phyloP scores from a whole-genome alignment of 495 filamentous ascomycete genomes.

The Amphirosellinia nigrospora region DNA sequence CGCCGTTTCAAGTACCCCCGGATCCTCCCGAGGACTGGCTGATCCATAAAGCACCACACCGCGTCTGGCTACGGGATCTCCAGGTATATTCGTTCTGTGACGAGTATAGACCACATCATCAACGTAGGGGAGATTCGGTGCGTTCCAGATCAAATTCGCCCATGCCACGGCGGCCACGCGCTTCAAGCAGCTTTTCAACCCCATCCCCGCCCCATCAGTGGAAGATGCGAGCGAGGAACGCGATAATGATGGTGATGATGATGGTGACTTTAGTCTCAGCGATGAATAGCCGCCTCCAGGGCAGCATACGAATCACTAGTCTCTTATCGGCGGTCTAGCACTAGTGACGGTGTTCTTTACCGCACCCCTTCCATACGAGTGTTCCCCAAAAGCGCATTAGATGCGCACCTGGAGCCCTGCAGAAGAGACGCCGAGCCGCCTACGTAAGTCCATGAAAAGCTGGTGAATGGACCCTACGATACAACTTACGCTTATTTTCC shows the following conservation, averaged over 20 bases:
- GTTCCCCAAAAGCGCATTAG: too few species aligned
- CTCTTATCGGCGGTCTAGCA: neutral
- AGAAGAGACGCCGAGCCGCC: too few species aligned
- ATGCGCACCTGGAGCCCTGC: too few species aligned
- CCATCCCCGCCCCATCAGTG: slow-evolving; percentile 2
- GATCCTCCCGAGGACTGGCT: slow-evolving; percentile 65
- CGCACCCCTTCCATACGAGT: neutral
- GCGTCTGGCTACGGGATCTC: slow-evolving; percentile 66
- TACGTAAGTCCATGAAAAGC: neutral
- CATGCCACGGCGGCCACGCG: slow-evolving; percentile 22
- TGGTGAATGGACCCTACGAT: neutral
- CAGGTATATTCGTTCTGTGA: slow-evolving; percentile 67
- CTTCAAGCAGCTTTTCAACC: slow-evolving; percentile 25
- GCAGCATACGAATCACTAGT: neutral
- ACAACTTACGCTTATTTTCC: neutral
- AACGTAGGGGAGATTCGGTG: slow-evolving; percentile 50
- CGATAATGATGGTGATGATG: slow-evolving; percentile 19
- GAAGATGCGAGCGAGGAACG: slow-evolving; percentile 19
- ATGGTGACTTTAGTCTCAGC: neutral
- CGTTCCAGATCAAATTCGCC: slow-evolving; percentile 55
- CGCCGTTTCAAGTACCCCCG: slow-evolving; percentile 58
- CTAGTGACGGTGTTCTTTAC: neutral
- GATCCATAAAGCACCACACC: slow-evolving; percentile 52
- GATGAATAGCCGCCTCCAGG: neutral
- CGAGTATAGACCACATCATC: slow-evolving; percentile 59